Conservation (phyloP, 2,329 filamentous ascomycete species). For the Colletotrichum liaoningense region DNA sequence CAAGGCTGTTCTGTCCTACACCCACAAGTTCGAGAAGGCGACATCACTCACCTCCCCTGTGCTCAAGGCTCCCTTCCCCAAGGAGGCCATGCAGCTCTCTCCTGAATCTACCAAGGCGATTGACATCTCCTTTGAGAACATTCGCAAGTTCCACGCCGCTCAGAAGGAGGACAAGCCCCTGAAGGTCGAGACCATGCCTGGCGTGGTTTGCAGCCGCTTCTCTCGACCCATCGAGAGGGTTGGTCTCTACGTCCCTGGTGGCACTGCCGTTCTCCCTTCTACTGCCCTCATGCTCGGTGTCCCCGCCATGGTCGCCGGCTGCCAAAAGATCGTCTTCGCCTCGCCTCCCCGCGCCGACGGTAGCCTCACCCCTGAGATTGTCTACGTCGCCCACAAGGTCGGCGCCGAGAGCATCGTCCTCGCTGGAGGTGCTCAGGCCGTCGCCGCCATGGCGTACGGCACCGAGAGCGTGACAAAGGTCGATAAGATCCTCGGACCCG, state of each 20-base stretch:
- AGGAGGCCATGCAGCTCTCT: conserved; percentile 81
- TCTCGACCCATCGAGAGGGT: conserved; percentile 92
- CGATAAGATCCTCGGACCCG: conserved; percentile 97
- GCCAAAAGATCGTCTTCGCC: conserved; percentile 92
- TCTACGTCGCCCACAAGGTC: conserved; percentile 97
- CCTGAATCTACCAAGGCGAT: conserved; percentile 92
- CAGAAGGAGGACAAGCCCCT: conserved; percentile 88
- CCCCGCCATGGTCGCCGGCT: conserved; percentile 96
- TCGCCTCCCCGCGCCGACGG: conserved; percentile 92
- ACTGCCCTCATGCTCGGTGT: conserved; percentile 98
- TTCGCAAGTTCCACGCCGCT: conserved; percentile 91
- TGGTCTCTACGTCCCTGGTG: conserved; percentile 95
- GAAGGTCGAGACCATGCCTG: conserved; percentile 96
- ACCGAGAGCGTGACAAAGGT: conserved; percentile 96
- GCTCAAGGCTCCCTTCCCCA: conserved; percentile 87
- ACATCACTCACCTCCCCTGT: conserved; percentile 91
- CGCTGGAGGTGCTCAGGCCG: conserved; percentile 93
- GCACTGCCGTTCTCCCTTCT: conserved; percentile 95
- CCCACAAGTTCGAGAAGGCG: conserved; percentile 97
- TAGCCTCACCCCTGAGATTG: conserved; percentile 93
- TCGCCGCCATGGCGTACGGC: conserved; percentile 97
- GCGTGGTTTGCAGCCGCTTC: conserved; percentile 94
- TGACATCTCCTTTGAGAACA: conserved; percentile 93
- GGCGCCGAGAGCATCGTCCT: conserved; percentile 96
- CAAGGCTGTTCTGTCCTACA: conserved; percentile 89